Conservation (phyloP, 345 rosid species). For the Erysimum cheiranthoides region DNA sequence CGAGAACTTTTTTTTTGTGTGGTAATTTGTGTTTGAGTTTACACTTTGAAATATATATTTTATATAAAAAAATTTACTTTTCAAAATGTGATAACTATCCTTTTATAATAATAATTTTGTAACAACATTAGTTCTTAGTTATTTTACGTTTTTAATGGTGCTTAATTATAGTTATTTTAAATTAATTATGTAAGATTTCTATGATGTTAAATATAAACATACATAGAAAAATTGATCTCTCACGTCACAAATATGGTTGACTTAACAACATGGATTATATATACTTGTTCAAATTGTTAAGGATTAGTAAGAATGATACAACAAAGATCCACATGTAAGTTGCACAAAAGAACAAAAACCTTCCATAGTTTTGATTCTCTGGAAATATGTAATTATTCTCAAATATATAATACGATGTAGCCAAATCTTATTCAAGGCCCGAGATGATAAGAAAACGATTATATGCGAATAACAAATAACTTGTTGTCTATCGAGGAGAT, state of each 20-base stretch:
- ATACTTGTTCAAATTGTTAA: constrained; percentile 9
- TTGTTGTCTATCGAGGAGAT: constrained; percentile 40
- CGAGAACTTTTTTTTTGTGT: background rate
- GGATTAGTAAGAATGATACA: constrained; percentile 27
- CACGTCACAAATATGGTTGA: constrained; percentile 28
- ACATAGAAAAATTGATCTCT: background rate
- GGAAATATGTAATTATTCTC: constrained; percentile 29
- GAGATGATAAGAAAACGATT: constrained; percentile 45
- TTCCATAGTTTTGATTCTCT: constrained; percentile 37
- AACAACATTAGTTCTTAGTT: no score
- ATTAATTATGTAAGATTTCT: background rate
- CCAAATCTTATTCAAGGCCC: constrained; percentile 42
- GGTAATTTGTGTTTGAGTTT: no score
- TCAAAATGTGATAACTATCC: no score
- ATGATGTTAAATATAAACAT: background rate
- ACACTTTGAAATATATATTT: no score
- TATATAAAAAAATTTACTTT: no score
- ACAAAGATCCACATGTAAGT: constrained; percentile 36
- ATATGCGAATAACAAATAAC: constrained; percentile 29
- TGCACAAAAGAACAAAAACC: constrained; percentile 33
- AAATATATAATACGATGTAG: constrained; percentile 26
- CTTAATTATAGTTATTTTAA: background rate
- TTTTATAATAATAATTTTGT: no score
- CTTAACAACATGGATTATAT: constrained; percentile 12
- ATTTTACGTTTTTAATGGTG: no score